Percentiles rank a stretch among this genome's conserved stretches.
These are phyloP conservation scores for Mycogone perniciosa DNA, from an alignment of 2,329 filamentous ascomycete genomes.

Conservation along the genomic window DNA sequence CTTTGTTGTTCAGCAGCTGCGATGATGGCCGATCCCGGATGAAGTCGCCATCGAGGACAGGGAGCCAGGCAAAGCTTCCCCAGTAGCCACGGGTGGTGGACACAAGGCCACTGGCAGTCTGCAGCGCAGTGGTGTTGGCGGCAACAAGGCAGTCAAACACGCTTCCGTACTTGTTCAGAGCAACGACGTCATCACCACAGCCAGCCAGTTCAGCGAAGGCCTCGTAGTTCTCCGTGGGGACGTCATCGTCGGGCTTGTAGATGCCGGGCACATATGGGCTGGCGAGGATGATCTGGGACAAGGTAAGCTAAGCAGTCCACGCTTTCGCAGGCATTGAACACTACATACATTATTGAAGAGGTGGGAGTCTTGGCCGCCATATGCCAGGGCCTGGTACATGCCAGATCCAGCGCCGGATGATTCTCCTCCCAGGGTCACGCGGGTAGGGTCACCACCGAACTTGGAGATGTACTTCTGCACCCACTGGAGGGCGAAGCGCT, in stretches of 20 bases:
- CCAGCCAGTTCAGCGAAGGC: conserved; percentile 28
- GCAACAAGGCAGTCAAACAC: conserved; percentile 30
- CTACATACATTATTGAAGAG: conserved; percentile 39
- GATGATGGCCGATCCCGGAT: conserved; percentile 24
- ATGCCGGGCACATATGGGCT: conserved; percentile 49
- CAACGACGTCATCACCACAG: conserved; percentile 17
- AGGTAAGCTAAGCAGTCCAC: neutral
- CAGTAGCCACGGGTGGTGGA: conserved; percentile 21
- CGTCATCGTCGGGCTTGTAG: conserved; percentile 33
- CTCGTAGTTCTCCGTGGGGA: conserved; percentile 27
- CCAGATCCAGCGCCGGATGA: conserved; percentile 47
- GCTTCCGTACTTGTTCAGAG: conserved; percentile 13
- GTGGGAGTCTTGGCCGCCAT: conserved; percentile 32
- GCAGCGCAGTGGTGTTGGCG: conserved; percentile 27
- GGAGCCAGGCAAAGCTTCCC: conserved; percentile 31
- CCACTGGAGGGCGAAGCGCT: conserved; percentile 46
- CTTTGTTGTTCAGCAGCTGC: conserved; percentile 23
- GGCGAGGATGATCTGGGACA: conserved; percentile 21
- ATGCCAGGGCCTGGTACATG: conserved; percentile 41
- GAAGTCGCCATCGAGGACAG: conserved; percentile 31
- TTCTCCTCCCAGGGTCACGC: conserved; percentile 49
- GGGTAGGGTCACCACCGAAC: conserved; percentile 46
- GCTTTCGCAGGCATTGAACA: too few relatives aligned
- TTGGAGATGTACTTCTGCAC: conserved; percentile 43
- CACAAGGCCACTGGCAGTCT: conserved; percentile 29